Evolutionary conservation across 2,329 filamentous ascomycete genomes (phyloP).

Genomic region (Aureobasidium sp.): DNA sequence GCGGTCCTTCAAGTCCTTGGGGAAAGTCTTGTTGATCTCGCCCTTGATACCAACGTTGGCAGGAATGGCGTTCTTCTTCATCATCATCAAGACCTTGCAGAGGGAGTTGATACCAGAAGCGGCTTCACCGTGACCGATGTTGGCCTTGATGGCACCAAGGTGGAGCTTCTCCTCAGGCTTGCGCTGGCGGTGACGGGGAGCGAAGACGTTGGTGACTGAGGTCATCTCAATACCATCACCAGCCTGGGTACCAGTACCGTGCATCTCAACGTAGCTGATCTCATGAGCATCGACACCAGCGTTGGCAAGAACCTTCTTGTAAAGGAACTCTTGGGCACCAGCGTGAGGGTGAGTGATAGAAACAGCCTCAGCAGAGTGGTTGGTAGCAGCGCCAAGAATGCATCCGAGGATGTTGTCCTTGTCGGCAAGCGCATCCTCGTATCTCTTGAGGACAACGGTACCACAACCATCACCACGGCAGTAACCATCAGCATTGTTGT

Average conservation of each 20-base stretch:
- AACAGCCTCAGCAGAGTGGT: slow-evolving; percentile 71
- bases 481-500: slow-evolving; percentile 73
- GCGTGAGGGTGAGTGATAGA: slow-evolving; percentile 80
- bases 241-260: slow-evolving; percentile 80
- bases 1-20: slow-evolving; percentile 42
- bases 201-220: slow-evolving; percentile 59
- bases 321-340: slow-evolving; percentile 64
- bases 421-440: slow-evolving; percentile 68
- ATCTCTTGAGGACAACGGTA: slow-evolving; percentile 67
- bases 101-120: slow-evolving; percentile 47
- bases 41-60: slow-evolving; percentile 48
- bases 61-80: slow-evolving; percentile 45
- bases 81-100: slow-evolving; percentile 45
- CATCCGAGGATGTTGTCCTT: slow-evolving; percentile 65
- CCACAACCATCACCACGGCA: slow-evolving; percentile 71
- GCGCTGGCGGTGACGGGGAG: slow-evolving; percentile 42
- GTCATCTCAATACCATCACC: slow-evolving; percentile 77
- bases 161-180: slow-evolving; percentile 41
- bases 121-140: slow-evolving; percentile 47
- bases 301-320: slow-evolving; percentile 59
- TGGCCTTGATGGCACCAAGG: slow-evolving; percentile 47
- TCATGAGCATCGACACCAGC: slow-evolving; percentile 68
- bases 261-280: slow-evolving; percentile 80
- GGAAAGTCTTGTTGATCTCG: slow-evolving; percentile 47
- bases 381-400: slow-evolving; percentile 66